Evolutionary conservation across 768 basidiomycete species (phyloP), one percentile per base, ranked within the genome.

Genomic region (Tylopilus felleus): DNA sequence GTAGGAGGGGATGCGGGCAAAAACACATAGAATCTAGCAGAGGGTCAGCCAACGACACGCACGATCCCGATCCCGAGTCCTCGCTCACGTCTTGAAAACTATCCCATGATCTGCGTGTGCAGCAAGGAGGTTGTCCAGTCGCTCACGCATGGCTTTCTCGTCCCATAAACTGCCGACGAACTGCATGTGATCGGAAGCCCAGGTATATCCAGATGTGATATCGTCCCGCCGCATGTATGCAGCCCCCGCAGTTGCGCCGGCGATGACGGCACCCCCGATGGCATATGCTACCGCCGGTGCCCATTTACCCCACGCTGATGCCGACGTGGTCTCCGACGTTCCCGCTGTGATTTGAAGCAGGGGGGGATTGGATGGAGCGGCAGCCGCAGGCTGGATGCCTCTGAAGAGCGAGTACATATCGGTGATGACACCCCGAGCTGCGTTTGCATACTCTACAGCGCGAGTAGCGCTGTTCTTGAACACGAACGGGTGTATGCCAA

Each of bases 91-190:
- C 63, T 83, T 77, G 70, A 93, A 94, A 8, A 81, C 47, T 27
- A 94, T 80, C 1, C 86, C 84, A 58, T 82, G 74, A 43, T 79
- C 71, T 47, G 80, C 73, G 51, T 89, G 83, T 41, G 85, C 75
- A 46, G 77, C 75, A 41, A 88, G 70, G 47, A 97, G 69, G 27
- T 73, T 74, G 25, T 85, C 81, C 49, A 96, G 62, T 21, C 94
- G 78, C 53, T 65, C 71, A 36, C 76, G 75, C 71, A 94, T 73
- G 10, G 73, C 75, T 21, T 77, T 75, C 60, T 85, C 82, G 60
- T 95, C 85, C 94, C 93, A 96, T 28, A 97, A 71, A 60, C 78
- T 89, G 40, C 88, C 83, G 9, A 95, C 85, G 68, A 88, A 98
- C 64, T 86, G 88, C 83, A 97, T 82, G 68, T 98, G 94, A 60